Evolutionary conservation across 208 protist genomes (phyloP).

Genomic region (Phytomonas francai): DNA sequence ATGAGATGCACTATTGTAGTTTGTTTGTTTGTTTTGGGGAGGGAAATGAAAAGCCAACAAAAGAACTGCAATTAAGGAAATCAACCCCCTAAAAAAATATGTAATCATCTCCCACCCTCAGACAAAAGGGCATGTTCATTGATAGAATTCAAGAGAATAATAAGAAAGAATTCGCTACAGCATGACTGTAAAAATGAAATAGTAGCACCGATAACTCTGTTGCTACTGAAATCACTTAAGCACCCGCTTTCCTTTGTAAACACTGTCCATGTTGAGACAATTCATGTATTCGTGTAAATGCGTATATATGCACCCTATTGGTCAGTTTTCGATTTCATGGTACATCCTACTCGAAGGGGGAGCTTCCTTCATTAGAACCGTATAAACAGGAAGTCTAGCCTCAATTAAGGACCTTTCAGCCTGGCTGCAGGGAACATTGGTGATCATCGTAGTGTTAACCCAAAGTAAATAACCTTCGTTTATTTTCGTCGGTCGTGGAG

Average conservation of each 20-base stretch:
- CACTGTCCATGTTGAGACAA: background rate
- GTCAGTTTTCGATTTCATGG: background rate
- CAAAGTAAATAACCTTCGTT: slow-evolving; percentile 37
- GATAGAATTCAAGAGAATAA: background rate
- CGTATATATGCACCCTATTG: background rate
- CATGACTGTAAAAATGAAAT: background rate
- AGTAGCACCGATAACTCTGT: background rate
- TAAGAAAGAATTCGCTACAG: background rate
- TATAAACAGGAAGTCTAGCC: slow-evolving; percentile 7
- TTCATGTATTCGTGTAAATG: background rate
- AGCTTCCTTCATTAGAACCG: background rate
- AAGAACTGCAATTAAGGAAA: background rate
- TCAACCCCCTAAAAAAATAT: background rate
- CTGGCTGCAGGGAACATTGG: slow-evolving; percentile 24
- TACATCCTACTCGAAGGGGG: background rate
- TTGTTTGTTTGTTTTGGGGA: background rate
- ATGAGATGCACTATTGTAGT: background rate
- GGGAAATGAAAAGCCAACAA: background rate
- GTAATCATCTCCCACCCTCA: background rate
- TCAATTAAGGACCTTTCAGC: slow-evolving; percentile 17
- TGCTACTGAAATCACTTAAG: background rate
- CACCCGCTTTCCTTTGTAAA: background rate
- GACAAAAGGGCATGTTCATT: background rate
- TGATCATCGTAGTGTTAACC: slow-evolving; percentile 47
- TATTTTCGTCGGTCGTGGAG: slow-evolving; percentile 16